phyloP scores from a whole-genome alignment of 2,329 filamentous ascomycete species.

The Hypoxylon sp. region DNA sequence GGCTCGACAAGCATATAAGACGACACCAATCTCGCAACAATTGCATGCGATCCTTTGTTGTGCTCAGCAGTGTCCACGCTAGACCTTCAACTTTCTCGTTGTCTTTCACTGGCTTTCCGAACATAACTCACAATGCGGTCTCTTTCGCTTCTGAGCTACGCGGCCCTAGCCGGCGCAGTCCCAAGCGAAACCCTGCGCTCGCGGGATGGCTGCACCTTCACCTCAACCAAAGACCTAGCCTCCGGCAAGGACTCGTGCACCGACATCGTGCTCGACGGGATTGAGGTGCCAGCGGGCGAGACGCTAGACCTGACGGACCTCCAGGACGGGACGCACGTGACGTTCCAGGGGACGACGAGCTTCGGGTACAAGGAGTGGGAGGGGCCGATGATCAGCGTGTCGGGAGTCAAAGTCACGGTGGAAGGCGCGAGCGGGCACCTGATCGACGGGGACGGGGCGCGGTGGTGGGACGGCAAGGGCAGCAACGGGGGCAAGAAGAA shows the following conservation, averaged over 20 bases:
- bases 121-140: slow-evolving; percentile 1
- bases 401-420: slow-evolving; percentile 63
- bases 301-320: slow-evolving; percentile 57
- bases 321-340: slow-evolving; percentile 50
- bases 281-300: slow-evolving; percentile 63
- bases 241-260: slow-evolving; percentile 16
- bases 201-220: slow-evolving; percentile 20
- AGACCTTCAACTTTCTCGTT: not conserved
- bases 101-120: not conserved
- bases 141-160: slow-evolving; percentile 3
- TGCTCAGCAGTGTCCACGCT: not conserved
- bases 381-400: slow-evolving; percentile 69
- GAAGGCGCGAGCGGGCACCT: slow-evolving; percentile 58
- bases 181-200: slow-evolving; percentile 9
- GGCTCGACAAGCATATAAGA: no score
- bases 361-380: slow-evolving; percentile 72
- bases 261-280: slow-evolving; percentile 58
- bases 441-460: slow-evolving; percentile 63
- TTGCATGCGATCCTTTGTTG: not conserved
- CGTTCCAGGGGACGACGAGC: slow-evolving; percentile 71
- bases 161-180: slow-evolving; percentile 10
- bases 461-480: slow-evolving; percentile 70
- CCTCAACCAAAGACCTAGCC: not conserved
- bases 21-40: not conserved
- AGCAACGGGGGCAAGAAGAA: slow-evolving; percentile 67